A percentile compares a stretch with the other conserved stretches of the same genome.
Evolutionary conservation across 73 alveolate species (phyloP).

Genomic region (Stentor roeselii): DNA sequence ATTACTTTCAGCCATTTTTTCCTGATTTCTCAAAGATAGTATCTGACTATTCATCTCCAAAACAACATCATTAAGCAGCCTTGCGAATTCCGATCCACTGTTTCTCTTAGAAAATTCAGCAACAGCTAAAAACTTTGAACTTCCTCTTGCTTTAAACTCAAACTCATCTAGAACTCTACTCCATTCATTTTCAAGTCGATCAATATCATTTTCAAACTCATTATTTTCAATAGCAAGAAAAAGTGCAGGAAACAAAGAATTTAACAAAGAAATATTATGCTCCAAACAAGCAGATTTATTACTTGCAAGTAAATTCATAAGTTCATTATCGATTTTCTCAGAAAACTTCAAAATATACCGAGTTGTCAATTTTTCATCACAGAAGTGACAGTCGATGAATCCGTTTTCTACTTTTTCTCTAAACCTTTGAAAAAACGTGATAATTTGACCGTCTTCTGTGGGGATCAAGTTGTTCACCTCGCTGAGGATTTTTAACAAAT

Average conservation of each 20-base stretch:
- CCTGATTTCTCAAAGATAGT: background rate
- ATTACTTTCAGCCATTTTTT: background rate
- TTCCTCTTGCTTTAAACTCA: background rate
- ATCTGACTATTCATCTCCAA: slow-evolving; percentile 9
- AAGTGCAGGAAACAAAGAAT: slow-evolving; percentile 12
- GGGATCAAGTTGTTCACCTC: background rate
- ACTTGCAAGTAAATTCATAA: background rate
- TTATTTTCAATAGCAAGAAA: background rate
- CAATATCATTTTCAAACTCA: slow-evolving; percentile 6
- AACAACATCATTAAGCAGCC: background rate
- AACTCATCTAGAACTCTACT: background rate
- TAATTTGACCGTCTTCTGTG: background rate
- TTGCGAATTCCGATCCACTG: background rate
- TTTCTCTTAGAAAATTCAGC: slow-evolving; percentile 7
- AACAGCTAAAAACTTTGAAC: background rate
- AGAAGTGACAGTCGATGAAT: slow-evolving; percentile 1
- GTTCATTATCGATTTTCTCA: background rate
- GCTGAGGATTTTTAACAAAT: background rate
- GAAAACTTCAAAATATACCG: background rate
- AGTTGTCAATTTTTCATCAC: background rate
- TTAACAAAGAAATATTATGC: background rate
- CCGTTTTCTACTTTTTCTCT: background rate
- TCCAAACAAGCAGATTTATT: background rate
- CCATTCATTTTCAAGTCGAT: slow-evolving; percentile 5
- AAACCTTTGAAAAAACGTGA: background rate